Percentiles rank a stretch among this genome's conserved stretches.
Conservation (phyloP, 352 stramenopile genomes). For the Phytophthora pisi region DNA sequence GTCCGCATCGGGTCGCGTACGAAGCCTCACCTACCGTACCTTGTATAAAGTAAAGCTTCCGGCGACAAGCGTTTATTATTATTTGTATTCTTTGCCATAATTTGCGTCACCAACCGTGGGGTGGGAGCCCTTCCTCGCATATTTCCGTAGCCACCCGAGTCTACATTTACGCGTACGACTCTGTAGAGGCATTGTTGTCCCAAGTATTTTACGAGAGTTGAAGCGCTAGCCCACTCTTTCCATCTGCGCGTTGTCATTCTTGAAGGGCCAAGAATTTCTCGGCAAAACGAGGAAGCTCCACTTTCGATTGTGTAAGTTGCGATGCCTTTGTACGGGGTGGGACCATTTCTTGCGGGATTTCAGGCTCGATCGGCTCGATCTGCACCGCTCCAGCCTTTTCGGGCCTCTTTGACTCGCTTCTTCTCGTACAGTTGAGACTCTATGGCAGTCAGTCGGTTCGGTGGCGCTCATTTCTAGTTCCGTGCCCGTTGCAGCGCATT, state of each 20-base stretch:
- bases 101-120: neutral
- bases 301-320: neutral
- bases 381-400: conserved; percentile 2
- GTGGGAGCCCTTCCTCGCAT: neutral
- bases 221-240: neutral
- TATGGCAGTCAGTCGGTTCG: neutral
- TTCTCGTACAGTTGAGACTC: neutral
- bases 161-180: conserved; percentile 8
- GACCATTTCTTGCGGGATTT: conserved; percentile 1
- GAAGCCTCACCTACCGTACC: neutral
- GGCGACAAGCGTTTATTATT: too few species aligned
- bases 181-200: conserved; percentile 17
- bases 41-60: neutral
- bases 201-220: conserved; percentile 1
- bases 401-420: neutral
- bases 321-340: neutral
- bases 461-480: neutral
- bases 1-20: conserved; percentile 10
- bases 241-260: conserved; percentile 8
- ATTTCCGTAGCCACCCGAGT: conserved; percentile 10
- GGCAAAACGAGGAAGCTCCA: neutral
- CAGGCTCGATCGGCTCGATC: conserved; percentile 2
- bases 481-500: neutral
- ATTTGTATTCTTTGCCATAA: too few species aligned
- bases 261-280: conserved; percentile 6